Conservation (phyloP, 139 green algal species). For the Coelastrella sp. region DNA sequence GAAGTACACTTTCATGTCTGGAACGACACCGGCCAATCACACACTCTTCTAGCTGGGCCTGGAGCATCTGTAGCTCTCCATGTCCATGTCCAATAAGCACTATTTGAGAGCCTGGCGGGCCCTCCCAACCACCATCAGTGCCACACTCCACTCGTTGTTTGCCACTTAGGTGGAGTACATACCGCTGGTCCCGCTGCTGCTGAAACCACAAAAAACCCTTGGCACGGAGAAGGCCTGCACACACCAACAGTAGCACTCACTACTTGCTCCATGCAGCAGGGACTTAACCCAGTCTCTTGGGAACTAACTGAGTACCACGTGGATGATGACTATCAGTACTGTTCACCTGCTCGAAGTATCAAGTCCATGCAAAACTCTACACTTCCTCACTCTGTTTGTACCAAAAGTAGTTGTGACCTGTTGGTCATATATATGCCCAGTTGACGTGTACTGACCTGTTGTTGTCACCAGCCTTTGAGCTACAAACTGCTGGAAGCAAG, state of each 20-base stretch:
- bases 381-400: too few relatives aligned
- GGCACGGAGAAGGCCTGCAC: slow-evolving; percentile 56
- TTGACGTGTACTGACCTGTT: background rate
- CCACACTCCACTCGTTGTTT: slow-evolving; percentile 52
- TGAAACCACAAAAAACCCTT: slow-evolving; percentile 62
- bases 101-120: slow-evolving; percentile 43
- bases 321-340: too few relatives aligned
- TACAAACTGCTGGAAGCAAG: slow-evolving; percentile 42
- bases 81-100: slow-evolving; percentile 56
- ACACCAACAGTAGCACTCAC: too few relatives aligned
- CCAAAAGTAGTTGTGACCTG: background rate
- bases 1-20: background rate
- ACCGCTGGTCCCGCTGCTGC: slow-evolving; percentile 40
- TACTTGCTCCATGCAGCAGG: too few relatives aligned
- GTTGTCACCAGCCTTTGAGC: background rate
- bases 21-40: background rate
- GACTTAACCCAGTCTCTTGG: too few relatives aligned
- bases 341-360: too few relatives aligned
- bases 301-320: too few relatives aligned
- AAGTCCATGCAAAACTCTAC: too few relatives aligned
- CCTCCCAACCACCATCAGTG: slow-evolving; percentile 47
- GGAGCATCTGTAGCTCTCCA: slow-evolving; percentile 28
- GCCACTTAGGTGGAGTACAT: slow-evolving; percentile 62
- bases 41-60: background rate
- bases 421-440: background rate